phyloP scores from a whole-genome alignment of 2,329 filamentous ascomycete species.

The Phialophora expanda region DNA sequence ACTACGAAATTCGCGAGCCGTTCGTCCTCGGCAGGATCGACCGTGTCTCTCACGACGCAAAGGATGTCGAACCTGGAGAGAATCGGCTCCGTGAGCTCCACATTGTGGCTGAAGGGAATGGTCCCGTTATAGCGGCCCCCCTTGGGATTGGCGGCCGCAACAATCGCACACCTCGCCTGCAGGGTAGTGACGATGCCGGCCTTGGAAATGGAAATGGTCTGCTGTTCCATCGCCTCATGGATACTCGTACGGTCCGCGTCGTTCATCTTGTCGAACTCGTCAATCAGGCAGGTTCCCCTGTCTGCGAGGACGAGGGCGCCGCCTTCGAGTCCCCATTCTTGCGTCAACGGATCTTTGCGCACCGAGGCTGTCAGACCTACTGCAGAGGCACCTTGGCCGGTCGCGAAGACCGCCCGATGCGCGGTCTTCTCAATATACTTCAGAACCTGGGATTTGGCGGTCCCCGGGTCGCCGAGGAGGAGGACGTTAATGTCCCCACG shows the following conservation, averaged over 20 bases:
- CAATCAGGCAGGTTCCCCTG: constrained; percentile 91
- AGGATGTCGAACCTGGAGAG: constrained; percentile 97
- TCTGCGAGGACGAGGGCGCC: constrained; percentile 94
- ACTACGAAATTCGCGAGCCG: constrained; percentile 93
- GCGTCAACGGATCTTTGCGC: constrained; percentile 89
- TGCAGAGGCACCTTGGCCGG: constrained; percentile 93
- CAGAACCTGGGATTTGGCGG: constrained; percentile 94
- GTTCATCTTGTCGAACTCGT: constrained; percentile 99
- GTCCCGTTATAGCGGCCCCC: constrained; percentile 96
- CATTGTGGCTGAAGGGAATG: constrained; percentile 93
- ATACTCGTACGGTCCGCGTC: constrained; percentile 98
- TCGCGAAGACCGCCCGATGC: constrained; percentile 95
- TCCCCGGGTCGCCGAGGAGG: constrained; percentile 94
- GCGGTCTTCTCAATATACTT: constrained; percentile 99
- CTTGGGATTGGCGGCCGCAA: constrained; percentile 95
- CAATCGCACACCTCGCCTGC: constrained; percentile 93
- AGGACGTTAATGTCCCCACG: constrained; percentile 98
- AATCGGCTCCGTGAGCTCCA: constrained; percentile 95
- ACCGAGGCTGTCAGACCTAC: constrained; percentile 98
- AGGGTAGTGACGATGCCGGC: constrained; percentile 97
- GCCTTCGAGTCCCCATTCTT: constrained; percentile 96
- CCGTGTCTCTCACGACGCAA: constrained; percentile 92
- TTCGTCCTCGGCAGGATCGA: constrained; percentile 91
- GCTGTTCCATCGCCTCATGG: constrained; percentile 99
- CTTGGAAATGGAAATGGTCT: constrained; percentile 98